Base-by-base conservation (phyloP, 768 basidiomycete species). In the Rhodocollybia butyracea region DNA sequence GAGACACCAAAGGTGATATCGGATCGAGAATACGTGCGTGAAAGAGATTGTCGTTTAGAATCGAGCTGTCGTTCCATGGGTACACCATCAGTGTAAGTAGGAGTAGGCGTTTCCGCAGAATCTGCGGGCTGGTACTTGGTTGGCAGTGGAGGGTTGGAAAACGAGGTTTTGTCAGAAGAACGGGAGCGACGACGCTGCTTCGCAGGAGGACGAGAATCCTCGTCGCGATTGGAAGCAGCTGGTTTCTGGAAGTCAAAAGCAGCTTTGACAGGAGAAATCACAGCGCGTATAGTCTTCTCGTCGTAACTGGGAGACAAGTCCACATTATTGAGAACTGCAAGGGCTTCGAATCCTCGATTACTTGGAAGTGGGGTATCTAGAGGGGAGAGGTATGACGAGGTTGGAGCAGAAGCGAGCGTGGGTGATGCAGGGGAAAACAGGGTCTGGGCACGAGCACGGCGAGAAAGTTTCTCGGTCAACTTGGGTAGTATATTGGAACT, bases 1-100 rank as follows among this genome's bases (percentile, higher is more conserved):
- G 48, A 50, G 21, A 50, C 48, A 17, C 48, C 48, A n/a, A 50
- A 50, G 11, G 48, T 50, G 32, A 50, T 38, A 3, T 50, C 48
- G 4, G 48, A 12, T 22, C 38, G 48, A 26, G 48, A 8, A 34
- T 50, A 50, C 19, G 48, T 50, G n/a, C 48, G 48, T 13, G 48
- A 36, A 1, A 50, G 22, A 26, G 43, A 45, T n/a, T 34, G n/a
- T 50, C 48, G 48, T 17, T n/a, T 12, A 8, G 48, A 38, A 21
- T 13, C 38, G 38, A 19, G 34, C n/a, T 50, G 32, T 12, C 48
- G 48, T 38, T 50, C 48, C 31, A 50, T 50, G 8, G 48, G 48
- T 50, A 34, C 48, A 15, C 48, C 48, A 50, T 8, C 48, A 1
- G 48, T 24, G 48, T 50, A 50, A 36, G 34, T 21, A 36, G 48